Evolutionary conservation across 176 grass and related monocot species (phyloP), one percentile per base, ranked within the genome.

Genomic region (Musa acuminata): DNA sequence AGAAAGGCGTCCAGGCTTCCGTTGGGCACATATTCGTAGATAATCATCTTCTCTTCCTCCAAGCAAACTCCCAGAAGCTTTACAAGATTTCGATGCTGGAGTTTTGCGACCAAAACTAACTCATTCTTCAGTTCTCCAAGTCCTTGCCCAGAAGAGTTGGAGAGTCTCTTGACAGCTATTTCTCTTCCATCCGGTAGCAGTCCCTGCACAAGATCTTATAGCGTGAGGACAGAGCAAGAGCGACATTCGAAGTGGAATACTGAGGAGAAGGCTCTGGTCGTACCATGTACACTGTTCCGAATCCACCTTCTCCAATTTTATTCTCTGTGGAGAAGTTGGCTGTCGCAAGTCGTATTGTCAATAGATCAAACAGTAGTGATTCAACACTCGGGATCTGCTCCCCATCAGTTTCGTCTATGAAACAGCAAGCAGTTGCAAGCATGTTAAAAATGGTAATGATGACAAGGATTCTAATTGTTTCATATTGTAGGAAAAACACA

Each of bases 31-130:
- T 80, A 84, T 80, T 84, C 77, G 20, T 84, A 84, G 49, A 84
- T 65, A 57, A 84, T 72, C 52, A 84, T 53, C 73, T 80, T 84
- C 67, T 85, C 83, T 6, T 81, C 83, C 63, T 81, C 78, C 29
- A 85, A 60, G 62, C 84, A 85, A 74, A 85, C 79, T 22, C 84
- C 84, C 20, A 85, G 60, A 67, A 85, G 68, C 26, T 60, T 77
- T 2, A 81, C 84, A 69, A 85, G 74, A 85, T 85, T 85, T 55
- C 72, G 75, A 52, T 85, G 84, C 60, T 81, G 79, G 57, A 85
- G 84, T 17, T 81, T 82, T 23, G 79, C 84, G 57, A 85, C 74
- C 19, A 81, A 72, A 72, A 81, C 67, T 11, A 81, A 64, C 29
- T 85, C 83, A 81, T 77, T 85, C 49, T 74, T 81, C 35, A 85